These are phyloP conservation scores for Letharia lupina DNA, from an alignment of 495 filamentous ascomycete genomes.

Conservation along the genomic window DNA sequence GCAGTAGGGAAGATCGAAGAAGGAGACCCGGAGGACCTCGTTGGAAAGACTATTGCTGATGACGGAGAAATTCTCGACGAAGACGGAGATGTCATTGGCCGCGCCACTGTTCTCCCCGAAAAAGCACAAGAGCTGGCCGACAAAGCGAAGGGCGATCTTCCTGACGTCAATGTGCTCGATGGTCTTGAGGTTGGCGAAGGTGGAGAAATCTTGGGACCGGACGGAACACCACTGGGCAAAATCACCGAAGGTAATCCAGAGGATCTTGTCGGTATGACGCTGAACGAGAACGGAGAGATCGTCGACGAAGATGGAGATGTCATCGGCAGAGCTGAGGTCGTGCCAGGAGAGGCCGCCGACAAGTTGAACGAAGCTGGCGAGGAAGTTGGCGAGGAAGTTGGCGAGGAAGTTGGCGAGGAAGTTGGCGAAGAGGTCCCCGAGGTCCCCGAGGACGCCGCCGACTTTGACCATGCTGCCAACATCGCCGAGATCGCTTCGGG, in stretches of 20 bases:
- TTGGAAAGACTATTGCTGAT: conserved; percentile 45
- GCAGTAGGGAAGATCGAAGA: conserved; percentile 36
- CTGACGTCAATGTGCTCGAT: conserved; percentile 45
- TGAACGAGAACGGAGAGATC: conserved; percentile 56
- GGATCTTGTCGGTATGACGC: conserved; percentile 50
- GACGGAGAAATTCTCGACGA: conserved; percentile 46
- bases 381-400: conserved; percentile 26
- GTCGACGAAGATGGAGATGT: conserved; percentile 58
- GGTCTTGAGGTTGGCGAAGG: conserved; percentile 49
- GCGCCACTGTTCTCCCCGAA: conserved; percentile 36
- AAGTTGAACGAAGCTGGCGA: conserved; percentile 28
- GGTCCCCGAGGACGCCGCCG: conserved; percentile 28
- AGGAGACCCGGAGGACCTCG: conserved; percentile 37
- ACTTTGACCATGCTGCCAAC: conserved; percentile 27
- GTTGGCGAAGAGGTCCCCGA: conserved; percentile 21
- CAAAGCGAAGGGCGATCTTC: conserved; percentile 30
- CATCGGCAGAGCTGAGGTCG: conserved; percentile 47
- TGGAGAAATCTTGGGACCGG: conserved; percentile 47
- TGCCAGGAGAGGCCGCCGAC: conserved; percentile 35
- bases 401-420: conserved; percentile 25
- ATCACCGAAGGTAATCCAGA: conserved; percentile 54
- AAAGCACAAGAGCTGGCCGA: conserved; percentile 27
- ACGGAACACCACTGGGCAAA: conserved; percentile 48
- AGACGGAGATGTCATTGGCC: conserved; percentile 42
- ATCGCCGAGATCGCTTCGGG: conserved; percentile 25